Evolutionary conservation across 495 filamentous ascomycete species (phyloP).

Genomic region (Friedmanniomyces endolithicus): DNA sequence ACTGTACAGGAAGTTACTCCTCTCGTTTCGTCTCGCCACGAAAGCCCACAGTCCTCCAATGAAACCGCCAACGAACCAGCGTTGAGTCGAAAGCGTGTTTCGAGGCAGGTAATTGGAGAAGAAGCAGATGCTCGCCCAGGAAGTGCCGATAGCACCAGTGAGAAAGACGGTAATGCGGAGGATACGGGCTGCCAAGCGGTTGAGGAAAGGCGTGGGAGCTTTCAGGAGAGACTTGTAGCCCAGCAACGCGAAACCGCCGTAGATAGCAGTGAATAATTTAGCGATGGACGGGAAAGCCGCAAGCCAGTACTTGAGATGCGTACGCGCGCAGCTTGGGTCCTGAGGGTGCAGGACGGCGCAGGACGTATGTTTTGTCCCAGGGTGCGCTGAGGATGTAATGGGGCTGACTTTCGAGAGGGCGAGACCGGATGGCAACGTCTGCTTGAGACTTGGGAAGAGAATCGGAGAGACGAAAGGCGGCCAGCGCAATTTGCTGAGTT

Average conservation of each 20-base stretch:
- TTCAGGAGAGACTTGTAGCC: conserved; percentile 52
- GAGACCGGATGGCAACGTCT: conserved; percentile 38
- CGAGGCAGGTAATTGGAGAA: conserved; percentile 68
- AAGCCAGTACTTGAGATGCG: conserved; percentile 72
- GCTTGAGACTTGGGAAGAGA: conserved; percentile 57
- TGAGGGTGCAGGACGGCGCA: conserved; percentile 87
- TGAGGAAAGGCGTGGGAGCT: conserved; percentile 52
- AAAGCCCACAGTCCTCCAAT: conserved; percentile 73
- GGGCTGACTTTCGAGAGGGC: conserved; percentile 57
- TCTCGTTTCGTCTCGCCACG: conserved; percentile 49
- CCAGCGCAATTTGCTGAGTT: conserved; percentile 71
- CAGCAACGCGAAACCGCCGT: conserved; percentile 54
- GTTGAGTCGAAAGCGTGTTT: conserved; percentile 58
- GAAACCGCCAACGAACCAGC: conserved; percentile 81
- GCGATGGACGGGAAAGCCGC: conserved; percentile 66
- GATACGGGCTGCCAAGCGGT: conserved; percentile 45
- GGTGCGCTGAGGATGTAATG: conserved; percentile 71
- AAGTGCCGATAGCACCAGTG: conserved; percentile 62
- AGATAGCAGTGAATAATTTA: conserved; percentile 60
- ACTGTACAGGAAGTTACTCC: conserved; percentile 56
- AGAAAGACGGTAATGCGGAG: conserved; percentile 61
- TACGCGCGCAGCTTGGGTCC: conserved; percentile 73
- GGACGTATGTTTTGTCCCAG: conserved; percentile 64
- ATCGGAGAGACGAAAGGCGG: conserved; percentile 83
- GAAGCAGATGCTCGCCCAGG: conserved; percentile 80